phyloP scores from a whole-genome alignment of 2,329 filamentous ascomycete genomes.

The Colletotrichum zoysiae region DNA sequence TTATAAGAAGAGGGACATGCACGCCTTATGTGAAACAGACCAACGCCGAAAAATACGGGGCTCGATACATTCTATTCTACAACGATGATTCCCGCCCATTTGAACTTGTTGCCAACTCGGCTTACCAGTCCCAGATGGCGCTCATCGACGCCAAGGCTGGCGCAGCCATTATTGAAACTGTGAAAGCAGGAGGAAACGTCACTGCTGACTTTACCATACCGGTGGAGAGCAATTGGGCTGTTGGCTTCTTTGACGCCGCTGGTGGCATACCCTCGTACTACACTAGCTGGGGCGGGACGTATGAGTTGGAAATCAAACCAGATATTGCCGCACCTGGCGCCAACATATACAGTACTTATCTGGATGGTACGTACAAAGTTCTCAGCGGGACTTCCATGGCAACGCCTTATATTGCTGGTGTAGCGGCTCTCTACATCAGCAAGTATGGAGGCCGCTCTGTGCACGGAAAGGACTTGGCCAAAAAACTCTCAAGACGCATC shows the following conservation, averaged over 20 bases:
- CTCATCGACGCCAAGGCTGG: conserved; percentile 46
- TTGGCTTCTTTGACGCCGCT: conserved; percentile 43
- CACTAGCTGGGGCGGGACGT: conserved; percentile 58
- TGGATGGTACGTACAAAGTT: conserved; percentile 51
- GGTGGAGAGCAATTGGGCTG: conserved; percentile 26
- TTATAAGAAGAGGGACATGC: conserved; percentile 53
- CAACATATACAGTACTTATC: conserved; percentile 60
- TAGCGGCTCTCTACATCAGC: conserved; percentile 55
- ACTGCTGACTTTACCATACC: conserved; percentile 37
- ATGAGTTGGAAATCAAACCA: conserved; percentile 58
- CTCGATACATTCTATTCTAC: conserved; percentile 48
- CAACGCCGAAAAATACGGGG: conserved; percentile 46
- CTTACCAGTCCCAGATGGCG: conserved; percentile 41
- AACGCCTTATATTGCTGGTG: conserved; percentile 59
- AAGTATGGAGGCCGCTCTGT: conserved; percentile 50
- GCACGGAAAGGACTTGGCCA: conserved; percentile 49
- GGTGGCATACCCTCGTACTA: conserved; percentile 55
- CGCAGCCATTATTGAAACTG: conserved; percentile 45
- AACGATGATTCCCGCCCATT: conserved; percentile 42
- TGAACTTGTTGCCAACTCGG: conserved; percentile 32
- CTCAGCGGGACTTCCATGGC: conserved; percentile 64
- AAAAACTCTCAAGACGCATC: conserved; percentile 49
- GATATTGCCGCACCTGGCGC: conserved; percentile 59
- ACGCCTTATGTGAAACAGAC: conserved; percentile 45
- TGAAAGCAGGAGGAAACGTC: conserved; percentile 42